Percentiles rank a stretch among this genome's conserved stretches.
phyloP scores from a whole-genome alignment of 1,284 basidiomycete species.

The Quambalaria eucalypti region DNA sequence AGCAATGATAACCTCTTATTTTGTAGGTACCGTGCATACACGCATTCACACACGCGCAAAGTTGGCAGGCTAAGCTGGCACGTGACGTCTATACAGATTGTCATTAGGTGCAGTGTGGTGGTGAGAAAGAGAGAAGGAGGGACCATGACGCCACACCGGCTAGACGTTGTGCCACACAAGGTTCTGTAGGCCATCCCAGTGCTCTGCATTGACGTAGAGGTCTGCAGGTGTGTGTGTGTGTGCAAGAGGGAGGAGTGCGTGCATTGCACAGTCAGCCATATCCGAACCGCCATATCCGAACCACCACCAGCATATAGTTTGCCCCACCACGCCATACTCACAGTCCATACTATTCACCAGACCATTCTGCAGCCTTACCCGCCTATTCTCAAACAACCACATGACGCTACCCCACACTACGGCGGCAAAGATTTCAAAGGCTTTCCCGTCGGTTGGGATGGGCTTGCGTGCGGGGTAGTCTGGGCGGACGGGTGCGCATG shows the following conservation, averaged over 20 bases:
- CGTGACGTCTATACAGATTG: too few species aligned
- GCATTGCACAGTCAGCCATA: background rate
- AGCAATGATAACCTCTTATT: too few species aligned
- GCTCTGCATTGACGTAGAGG: constrained; percentile 43
- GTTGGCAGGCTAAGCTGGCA: too few species aligned
- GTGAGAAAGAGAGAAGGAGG: too few species aligned
- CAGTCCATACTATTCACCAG: constrained; percentile 58
- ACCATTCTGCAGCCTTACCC: constrained; percentile 82
- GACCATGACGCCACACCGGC: too few species aligned
- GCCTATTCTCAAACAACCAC: constrained; percentile 81
- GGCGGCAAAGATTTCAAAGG: constrained; percentile 81
- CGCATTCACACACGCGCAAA: too few species aligned
- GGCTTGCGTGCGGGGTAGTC: constrained; percentile 37
- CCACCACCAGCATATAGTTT: too few species aligned
- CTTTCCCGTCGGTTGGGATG: constrained; percentile 54
- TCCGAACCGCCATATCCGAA: too few species aligned
- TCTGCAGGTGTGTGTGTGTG: constrained; percentile 20
- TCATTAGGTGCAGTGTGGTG: too few species aligned
- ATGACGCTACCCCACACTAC: constrained; percentile 92
- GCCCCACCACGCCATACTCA: constrained; percentile 25
- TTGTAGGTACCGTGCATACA: too few species aligned
- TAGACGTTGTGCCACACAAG: constrained; percentile 46
- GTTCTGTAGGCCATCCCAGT: constrained; percentile 43
- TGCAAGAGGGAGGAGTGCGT: background rate
- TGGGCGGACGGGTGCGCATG: constrained; percentile 30